phyloP scores from a whole-genome alignment of 2,329 filamentous ascomycete species.

The Clonostachys solani region DNA sequence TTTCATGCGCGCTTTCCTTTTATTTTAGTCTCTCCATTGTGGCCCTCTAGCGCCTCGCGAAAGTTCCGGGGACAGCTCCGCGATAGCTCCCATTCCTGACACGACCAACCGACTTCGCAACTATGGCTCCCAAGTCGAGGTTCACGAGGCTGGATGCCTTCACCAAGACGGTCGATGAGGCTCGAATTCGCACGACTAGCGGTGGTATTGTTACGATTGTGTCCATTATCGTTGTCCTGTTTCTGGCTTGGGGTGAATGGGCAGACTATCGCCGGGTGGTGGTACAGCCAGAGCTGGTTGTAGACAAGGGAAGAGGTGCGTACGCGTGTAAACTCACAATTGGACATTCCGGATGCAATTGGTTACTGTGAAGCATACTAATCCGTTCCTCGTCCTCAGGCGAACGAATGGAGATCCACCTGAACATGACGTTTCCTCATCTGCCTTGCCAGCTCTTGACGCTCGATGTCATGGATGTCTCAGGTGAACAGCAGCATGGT shows the following conservation, averaged over 20 bases:
- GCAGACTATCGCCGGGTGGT: slow-evolving; percentile 81
- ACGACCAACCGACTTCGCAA: slow-evolving; percentile 4
- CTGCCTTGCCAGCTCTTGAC: slow-evolving; percentile 94
- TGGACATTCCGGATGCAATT: too few species aligned
- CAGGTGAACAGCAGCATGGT: slow-evolving; percentile 92
- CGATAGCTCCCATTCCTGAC: neutral
- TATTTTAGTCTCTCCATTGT: neutral
- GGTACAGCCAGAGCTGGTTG: slow-evolving; percentile 87
- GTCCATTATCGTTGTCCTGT: slow-evolving; percentile 83
- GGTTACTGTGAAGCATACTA: neutral
- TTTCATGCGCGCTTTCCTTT: neutral
- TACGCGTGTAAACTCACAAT: slow-evolving; percentile 2
- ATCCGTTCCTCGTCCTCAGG: slow-evolving; percentile 39
- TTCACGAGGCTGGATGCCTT: slow-evolving; percentile 98
- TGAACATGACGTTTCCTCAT: slow-evolving; percentile 93
- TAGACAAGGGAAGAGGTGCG: slow-evolving; percentile 91
- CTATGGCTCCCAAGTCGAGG: slow-evolving; percentile 86
- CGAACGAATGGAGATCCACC: slow-evolving; percentile 98
- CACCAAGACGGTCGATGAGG: slow-evolving; percentile 98
- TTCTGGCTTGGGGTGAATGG: slow-evolving; percentile 94
- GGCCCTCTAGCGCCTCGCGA: too few species aligned
- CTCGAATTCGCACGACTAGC: slow-evolving; percentile 89
- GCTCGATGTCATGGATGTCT: slow-evolving; percentile 98
- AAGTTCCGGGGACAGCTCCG: too few species aligned
- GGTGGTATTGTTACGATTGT: slow-evolving; percentile 92